These are phyloP conservation scores for Backusella circina DNA, from an alignment of 192 early-diverging fungal species.

Conservation along the genomic window DNA sequence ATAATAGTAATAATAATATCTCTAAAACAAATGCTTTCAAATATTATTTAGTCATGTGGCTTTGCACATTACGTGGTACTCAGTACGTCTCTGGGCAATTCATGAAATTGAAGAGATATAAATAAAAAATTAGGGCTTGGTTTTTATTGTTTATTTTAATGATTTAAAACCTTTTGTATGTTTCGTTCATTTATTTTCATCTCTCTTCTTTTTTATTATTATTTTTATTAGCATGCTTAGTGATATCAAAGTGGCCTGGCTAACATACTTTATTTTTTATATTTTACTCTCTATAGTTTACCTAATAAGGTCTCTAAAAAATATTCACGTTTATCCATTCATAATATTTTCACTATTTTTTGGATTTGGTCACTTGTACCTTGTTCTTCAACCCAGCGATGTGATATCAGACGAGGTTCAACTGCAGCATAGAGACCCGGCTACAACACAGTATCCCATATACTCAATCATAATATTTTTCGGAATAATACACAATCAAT, in stretches of 20 bases:
- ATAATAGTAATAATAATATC: background rate
- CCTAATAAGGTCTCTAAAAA: background rate
- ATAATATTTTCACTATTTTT: background rate
- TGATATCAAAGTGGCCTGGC: background rate
- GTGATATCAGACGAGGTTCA: background rate
- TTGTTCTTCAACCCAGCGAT: background rate
- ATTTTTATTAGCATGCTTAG: background rate
- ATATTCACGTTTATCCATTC: background rate
- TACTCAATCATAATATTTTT: background rate
- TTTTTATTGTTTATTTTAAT: background rate
- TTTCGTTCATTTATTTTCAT: background rate
- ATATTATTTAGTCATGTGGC: background rate
- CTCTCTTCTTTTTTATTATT: background rate
- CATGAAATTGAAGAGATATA: background rate
- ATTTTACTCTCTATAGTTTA: background rate
- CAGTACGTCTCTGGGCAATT: background rate
- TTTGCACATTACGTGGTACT: background rate
- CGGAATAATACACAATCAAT: background rate
- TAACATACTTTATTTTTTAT: slow-evolving; percentile 1
- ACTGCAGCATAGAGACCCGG: background rate
- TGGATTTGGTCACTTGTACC: background rate
- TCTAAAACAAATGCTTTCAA: background rate
- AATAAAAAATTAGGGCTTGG: background rate
- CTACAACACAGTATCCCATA: background rate
- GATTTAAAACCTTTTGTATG: background rate